Base-by-base conservation (phyloP, 352 stramenopile genomes). In the Blastocystis sp. region DNA sequence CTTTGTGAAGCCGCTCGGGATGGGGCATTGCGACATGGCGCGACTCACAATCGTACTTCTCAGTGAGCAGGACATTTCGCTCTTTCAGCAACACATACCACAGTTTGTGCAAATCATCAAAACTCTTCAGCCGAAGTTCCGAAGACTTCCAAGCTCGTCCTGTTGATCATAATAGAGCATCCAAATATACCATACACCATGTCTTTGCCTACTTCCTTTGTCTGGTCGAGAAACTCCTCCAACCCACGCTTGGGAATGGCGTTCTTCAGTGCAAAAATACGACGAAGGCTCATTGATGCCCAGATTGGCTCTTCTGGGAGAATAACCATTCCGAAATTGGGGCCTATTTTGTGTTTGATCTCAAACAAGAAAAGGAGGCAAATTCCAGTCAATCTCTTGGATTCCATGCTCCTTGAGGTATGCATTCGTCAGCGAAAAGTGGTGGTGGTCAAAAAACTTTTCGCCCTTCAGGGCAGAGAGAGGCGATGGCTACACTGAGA, bases 11-110 rank as follows among this genome's bases (percentile, higher is more conserved):
- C 56, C 94, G 93, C 87, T 91, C 90, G 0, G 93, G 91, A 91
- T 95, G 94, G 56, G 92, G 92, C 92, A 95, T 94, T 34, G 82
- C 68, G 77, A 95, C 87, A 91, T 94, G 94, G 91, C 94, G 93
- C 84, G 91, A 91, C 79, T 93, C 92, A 80, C 91, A 94, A 54
- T 95, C 92, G 66, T 94, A 92, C 53, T 93, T 92, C 91, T 98
- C 96, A 18, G 96, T 98, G 76, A 98, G 91, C 45, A 98, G 93
- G 92, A 96, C 96, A 90, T 98, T 98, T 84, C 94, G 94, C 92
- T 98, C 96, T 92, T 98, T 98, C 87, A 98, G 96, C 50, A 98
- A 92, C 87, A 98, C 95, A 90, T 95, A 98, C 96, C 96, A 98
- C 45, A 98, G 93, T 92, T 98, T 98, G 93, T 98, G 96, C 73